Percentiles rank a stretch among this genome's conserved stretches.
Evolutionary conservation across 345 rosid species (phyloP).

Genomic region (Eucalyptus shirleyi): DNA sequence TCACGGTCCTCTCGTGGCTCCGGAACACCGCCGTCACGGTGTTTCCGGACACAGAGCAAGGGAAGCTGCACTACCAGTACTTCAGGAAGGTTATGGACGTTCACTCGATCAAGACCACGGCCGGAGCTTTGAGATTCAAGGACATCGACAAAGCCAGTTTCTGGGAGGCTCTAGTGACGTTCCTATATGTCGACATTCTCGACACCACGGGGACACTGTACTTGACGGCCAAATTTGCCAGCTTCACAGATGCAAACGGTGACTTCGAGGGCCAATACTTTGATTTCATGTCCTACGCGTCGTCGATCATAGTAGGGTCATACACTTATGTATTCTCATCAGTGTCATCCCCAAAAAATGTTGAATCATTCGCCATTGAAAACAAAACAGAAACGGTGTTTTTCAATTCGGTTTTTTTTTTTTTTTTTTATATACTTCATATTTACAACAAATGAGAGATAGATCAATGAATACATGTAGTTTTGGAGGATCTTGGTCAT

Average conservation of each 20-base stretch:
- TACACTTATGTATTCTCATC: too few species aligned
- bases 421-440: too few species aligned
- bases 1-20: slow-evolving; percentile 79
- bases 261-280: slow-evolving; percentile 70
- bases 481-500: slow-evolving; percentile 2
- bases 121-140: slow-evolving; percentile 62
- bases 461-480: background rate
- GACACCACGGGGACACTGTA: slow-evolving; percentile 83
- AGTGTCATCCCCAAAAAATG: too few species aligned
- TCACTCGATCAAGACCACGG: slow-evolving; percentile 47
- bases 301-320: slow-evolving; percentile 72
- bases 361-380: too few species aligned
- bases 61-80: slow-evolving; percentile 44
- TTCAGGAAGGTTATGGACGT: slow-evolving; percentile 71
- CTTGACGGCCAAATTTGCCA: slow-evolving; percentile 76
- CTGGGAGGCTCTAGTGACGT: slow-evolving; percentile 79
- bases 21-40: slow-evolving; percentile 59
- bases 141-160: slow-evolving; percentile 40
- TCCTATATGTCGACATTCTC: slow-evolving; percentile 64
- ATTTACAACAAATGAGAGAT: too few species aligned
- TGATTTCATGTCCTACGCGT: slow-evolving; percentile 79
- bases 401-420: too few species aligned
- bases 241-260: slow-evolving; percentile 41
- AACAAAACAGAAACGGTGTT: too few species aligned
- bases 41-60: slow-evolving; percentile 44